These are phyloP conservation scores for Ilex aquifolium DNA, from an alignment of 257 asterid species.

Conservation along the genomic window DNA sequence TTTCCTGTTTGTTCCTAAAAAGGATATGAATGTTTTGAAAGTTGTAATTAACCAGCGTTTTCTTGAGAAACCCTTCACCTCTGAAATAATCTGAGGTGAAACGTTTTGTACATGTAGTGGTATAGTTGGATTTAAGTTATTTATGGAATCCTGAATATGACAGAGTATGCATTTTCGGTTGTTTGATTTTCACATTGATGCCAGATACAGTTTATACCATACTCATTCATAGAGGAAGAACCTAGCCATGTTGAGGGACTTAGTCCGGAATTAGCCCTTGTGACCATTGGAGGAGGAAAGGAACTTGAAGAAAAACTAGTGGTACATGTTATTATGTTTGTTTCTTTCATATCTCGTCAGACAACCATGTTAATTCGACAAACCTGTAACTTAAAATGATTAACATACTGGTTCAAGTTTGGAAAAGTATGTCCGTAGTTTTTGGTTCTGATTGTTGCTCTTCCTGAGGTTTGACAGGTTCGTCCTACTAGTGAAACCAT, in stretches of 20 bases:
- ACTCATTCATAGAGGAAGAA: slow-evolving; percentile 96
- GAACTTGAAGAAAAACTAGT: slow-evolving; percentile 99
- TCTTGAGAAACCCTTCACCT: too few relatives aligned
- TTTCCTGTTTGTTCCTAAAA: too few relatives aligned
- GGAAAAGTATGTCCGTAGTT: slow-evolving; percentile 33
- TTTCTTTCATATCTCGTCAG: background rate
- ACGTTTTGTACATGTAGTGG: too few relatives aligned
- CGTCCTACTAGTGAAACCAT: slow-evolving; percentile 99
- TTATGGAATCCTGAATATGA: too few relatives aligned
- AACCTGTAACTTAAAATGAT: background rate
- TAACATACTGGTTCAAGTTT: slow-evolving; percentile 12
- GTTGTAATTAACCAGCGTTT: too few relatives aligned
- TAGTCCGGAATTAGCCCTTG: slow-evolving; percentile 95
- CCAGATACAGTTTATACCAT: slow-evolving; percentile 77
- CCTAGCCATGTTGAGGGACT: slow-evolving; percentile 98
- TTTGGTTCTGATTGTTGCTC: slow-evolving; percentile 54
- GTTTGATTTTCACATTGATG: slow-evolving; percentile 3
- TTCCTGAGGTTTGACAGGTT: slow-evolving; percentile 97
- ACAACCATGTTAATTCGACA: background rate
- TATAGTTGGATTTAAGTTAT: too few relatives aligned
- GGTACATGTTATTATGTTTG: slow-evolving; percentile 42
- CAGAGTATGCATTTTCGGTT: too few relatives aligned
- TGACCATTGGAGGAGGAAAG: slow-evolving; percentile 97
- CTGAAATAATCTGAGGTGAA: too few relatives aligned
- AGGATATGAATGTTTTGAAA: too few relatives aligned